phyloP scores from a whole-genome alignment of 805 yeast species.

The Candida lessepsii region DNA sequence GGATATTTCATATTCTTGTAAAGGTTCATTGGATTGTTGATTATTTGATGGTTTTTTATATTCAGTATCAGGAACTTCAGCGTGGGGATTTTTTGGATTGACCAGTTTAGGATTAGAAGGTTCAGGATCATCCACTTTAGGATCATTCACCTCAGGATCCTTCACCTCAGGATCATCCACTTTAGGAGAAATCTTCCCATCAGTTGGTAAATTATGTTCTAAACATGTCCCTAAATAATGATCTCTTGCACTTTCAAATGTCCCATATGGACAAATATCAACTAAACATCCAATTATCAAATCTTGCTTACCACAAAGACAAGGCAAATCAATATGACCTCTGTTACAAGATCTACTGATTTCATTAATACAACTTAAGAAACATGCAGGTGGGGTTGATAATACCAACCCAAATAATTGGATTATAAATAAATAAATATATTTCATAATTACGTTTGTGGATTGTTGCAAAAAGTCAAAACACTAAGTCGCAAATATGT shows the following conservation, averaged over 20 bases:
- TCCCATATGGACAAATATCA: constrained; percentile 46
- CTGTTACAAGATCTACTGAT: constrained; percentile 34
- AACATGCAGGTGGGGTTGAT: constrained; percentile 50
- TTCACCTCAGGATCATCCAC: constrained; percentile 6
- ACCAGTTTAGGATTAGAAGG: constrained; percentile 4
- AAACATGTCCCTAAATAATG: constrained; percentile 50
- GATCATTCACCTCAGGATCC: not conserved
- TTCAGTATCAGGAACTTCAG: too few species aligned
- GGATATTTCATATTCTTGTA: constrained; percentile 11
- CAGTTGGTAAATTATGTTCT: constrained; percentile 28
- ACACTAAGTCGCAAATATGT: not conserved
- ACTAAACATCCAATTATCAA: constrained; percentile 43
- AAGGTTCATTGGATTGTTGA: constrained; percentile 4
- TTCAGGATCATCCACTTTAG: not conserved
- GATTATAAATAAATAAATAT: not conserved
- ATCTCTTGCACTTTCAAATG: constrained; percentile 44
- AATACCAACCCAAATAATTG: not conserved
- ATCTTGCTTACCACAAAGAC: constrained; percentile 39
- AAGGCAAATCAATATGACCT: constrained; percentile 34
- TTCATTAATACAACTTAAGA: constrained; percentile 41
- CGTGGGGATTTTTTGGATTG: too few species aligned
- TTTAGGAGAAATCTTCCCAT: constrained; percentile 14
- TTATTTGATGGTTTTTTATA: too few species aligned
- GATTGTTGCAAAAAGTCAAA: constrained; percentile 5
- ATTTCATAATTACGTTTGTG: constrained; percentile 1